Percentiles rank a stretch among this genome's conserved stretches.
Conservation (phyloP, 257 asterid species). For the Lycium barbarum region DNA sequence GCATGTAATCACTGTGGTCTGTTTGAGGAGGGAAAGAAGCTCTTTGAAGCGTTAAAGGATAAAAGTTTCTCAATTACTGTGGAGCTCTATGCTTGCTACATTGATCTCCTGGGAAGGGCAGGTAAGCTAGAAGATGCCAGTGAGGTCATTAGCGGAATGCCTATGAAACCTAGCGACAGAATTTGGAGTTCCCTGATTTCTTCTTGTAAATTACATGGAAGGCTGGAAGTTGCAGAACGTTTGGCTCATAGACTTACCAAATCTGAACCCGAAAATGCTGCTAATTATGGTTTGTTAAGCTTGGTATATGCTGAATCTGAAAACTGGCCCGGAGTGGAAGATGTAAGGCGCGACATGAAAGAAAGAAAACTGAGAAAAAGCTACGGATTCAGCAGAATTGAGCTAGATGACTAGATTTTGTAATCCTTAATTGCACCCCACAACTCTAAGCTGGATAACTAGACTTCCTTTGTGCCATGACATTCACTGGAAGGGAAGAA, state of each 20-base stretch:
- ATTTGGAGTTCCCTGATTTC: slow-evolving; percentile 63
- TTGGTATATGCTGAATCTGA: slow-evolving; percentile 65
- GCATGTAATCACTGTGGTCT: slow-evolving; percentile 72
- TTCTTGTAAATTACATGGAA: slow-evolving; percentile 68
- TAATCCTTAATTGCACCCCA: not conserved
- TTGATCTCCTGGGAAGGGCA: slow-evolving; percentile 78
- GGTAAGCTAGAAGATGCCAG: slow-evolving; percentile 67
- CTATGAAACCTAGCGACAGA: slow-evolving; percentile 41
- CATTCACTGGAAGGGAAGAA: not conserved
- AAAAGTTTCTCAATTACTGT: slow-evolving; percentile 35
- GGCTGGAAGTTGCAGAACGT: slow-evolving; percentile 61
- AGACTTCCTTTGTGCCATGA: not conserved
- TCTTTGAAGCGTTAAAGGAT: slow-evolving; percentile 52
- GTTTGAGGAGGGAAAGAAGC: slow-evolving; percentile 56
- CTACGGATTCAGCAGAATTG: slow-evolving; percentile 60
- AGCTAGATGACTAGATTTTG: slow-evolving; percentile 27
- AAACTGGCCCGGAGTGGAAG: slow-evolving; percentile 70
- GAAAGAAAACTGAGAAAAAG: slow-evolving; percentile 47
- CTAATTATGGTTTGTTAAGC: slow-evolving; percentile 58
- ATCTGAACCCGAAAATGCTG: slow-evolving; percentile 72
- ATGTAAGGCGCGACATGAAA: slow-evolving; percentile 57
- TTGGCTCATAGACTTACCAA: slow-evolving; percentile 53
- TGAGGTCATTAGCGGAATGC: slow-evolving; percentile 54
- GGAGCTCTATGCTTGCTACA: slow-evolving; percentile 71
- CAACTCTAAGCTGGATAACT: slow-evolving; percentile 5